phyloP scores from a whole-genome alignment of 257 asterid species.

The Ophiorrhiza pumila region DNA sequence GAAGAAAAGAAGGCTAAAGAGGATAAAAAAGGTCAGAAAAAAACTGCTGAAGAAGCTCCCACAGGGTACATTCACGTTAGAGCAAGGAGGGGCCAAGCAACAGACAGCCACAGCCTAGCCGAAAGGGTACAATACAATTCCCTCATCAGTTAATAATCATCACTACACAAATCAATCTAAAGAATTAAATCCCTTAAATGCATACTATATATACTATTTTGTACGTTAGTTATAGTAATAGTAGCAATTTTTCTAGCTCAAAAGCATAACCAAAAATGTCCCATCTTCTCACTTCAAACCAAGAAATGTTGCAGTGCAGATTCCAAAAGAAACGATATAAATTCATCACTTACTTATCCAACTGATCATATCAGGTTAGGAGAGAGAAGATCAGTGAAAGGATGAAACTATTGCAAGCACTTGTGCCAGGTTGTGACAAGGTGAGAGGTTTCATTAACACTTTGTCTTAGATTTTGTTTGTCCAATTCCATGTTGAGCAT shows the following conservation, averaged over 20 bases:
- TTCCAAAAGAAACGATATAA: background rate
- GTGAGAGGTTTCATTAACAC: constrained; percentile 29
- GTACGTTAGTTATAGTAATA: background rate
- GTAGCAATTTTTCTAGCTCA: background rate
- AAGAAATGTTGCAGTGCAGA: background rate
- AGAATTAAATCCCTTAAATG: background rate
- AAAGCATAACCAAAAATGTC: background rate
- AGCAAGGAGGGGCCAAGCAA: constrained; percentile 92
- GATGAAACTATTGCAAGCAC: constrained; percentile 73
- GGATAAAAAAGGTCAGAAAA: constrained; percentile 24
- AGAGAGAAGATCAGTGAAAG: constrained; percentile 86
- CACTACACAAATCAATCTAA: background rate
- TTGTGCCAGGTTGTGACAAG: constrained; percentile 92
- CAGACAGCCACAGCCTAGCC: constrained; percentile 89
- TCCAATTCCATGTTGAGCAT: background rate
- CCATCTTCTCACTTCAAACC: background rate
- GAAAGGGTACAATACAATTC: constrained; percentile 64
- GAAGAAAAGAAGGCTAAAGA: constrained; percentile 33
- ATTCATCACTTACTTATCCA: background rate
- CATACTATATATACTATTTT: background rate
- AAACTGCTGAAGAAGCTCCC: constrained; percentile 32
- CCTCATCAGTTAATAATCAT: background rate
- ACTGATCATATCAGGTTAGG: constrained; percentile 47
- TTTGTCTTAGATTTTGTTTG: constrained; percentile 21
- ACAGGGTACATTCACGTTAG: constrained; percentile 71